Conservation (phyloP, 352 stramenopile genomes). For the Pythium rishiriense region DNA sequence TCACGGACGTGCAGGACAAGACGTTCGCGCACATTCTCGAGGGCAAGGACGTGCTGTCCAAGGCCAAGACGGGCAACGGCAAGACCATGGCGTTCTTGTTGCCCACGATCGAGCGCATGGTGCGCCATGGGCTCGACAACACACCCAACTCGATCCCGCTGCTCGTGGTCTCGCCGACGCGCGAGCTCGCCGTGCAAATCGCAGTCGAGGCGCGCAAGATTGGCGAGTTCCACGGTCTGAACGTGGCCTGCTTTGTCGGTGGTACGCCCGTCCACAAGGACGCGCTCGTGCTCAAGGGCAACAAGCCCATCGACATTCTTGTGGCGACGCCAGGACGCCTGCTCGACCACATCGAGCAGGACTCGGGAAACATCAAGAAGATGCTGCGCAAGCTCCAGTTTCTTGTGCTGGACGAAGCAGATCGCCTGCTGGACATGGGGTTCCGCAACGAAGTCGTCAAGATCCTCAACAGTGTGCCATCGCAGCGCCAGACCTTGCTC, state of each 20-base stretch:
- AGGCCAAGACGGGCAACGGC: conserved; percentile 76
- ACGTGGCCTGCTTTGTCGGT: conserved; percentile 73
- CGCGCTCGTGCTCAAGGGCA: conserved; percentile 34
- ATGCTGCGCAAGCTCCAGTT: conserved; percentile 50
- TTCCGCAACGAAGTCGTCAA: conserved; percentile 91
- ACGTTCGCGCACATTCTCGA: conserved; percentile 55
- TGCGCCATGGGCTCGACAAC: conserved; percentile 56
- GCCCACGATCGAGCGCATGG: conserved; percentile 57
- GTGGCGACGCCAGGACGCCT: conserved; percentile 96
- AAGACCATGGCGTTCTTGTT: conserved; percentile 85
- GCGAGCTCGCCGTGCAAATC: conserved; percentile 92
- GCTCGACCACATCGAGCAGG: conserved; percentile 94
- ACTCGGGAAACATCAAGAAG: conserved; percentile 81
- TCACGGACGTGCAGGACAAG: conserved; percentile 84
- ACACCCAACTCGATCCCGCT: conserved; percentile 45
- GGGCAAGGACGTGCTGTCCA: conserved; percentile 86
- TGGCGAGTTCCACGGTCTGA: conserved; percentile 79
- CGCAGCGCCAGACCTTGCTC: conserved; percentile 92
- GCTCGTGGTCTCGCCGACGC: conserved; percentile 89
- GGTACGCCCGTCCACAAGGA: conserved; percentile 90
- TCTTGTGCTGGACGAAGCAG: conserved; percentile 95
- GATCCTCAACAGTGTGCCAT: conserved; percentile 74
- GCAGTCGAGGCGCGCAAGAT: conserved; percentile 86
- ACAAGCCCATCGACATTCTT: conserved; percentile 86
- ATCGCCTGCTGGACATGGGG: conserved; percentile 96